These are phyloP conservation scores for Cladophialophora carrionii DNA, from an alignment of 2,329 filamentous ascomycete genomes.

Conservation along the genomic window DNA sequence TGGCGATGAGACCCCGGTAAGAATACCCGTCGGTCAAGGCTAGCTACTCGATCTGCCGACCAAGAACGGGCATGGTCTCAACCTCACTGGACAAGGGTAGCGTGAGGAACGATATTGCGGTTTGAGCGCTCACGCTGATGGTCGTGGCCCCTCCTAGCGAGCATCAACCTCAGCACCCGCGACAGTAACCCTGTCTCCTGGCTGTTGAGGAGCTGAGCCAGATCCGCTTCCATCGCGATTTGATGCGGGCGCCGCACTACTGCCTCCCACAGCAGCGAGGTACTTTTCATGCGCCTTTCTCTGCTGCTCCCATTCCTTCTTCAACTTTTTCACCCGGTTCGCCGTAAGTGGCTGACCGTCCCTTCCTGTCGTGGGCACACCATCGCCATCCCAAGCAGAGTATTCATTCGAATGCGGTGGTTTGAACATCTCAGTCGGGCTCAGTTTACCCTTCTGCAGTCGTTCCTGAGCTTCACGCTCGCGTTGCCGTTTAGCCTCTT, in stretches of 20 bases:
- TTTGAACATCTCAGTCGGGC: conserved; percentile 62
- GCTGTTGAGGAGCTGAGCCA: conserved; percentile 4
- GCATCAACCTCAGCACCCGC: background rate
- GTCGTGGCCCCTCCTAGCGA: background rate
- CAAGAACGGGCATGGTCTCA: background rate
- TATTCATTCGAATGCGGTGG: conserved; percentile 60
- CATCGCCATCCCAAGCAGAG: conserved; percentile 79
- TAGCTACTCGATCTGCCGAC: conserved; percentile 6
- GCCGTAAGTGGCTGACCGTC: conserved; percentile 81
- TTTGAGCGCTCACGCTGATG: background rate
- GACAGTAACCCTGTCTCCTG: background rate
- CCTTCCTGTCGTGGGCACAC: conserved; percentile 75
- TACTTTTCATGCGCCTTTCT: conserved; percentile 79
- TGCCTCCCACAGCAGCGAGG: conserved; percentile 35
- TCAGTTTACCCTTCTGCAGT: conserved; percentile 61
- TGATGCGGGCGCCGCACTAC: background rate
- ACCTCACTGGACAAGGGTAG: conserved; percentile 1
- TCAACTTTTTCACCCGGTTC: conserved; percentile 76
- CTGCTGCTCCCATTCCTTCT: conserved; percentile 88
- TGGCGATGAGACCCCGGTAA: background rate
- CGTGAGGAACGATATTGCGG: background rate
- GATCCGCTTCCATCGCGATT: background rate
- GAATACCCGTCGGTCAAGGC: background rate
- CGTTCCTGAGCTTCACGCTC: conserved; percentile 58
- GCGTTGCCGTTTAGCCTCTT: conserved; percentile 61